These are phyloP conservation scores for Fallopia convolvulus DNA, from an alignment of 148 eudicot species.

Conservation along the genomic window DNA sequence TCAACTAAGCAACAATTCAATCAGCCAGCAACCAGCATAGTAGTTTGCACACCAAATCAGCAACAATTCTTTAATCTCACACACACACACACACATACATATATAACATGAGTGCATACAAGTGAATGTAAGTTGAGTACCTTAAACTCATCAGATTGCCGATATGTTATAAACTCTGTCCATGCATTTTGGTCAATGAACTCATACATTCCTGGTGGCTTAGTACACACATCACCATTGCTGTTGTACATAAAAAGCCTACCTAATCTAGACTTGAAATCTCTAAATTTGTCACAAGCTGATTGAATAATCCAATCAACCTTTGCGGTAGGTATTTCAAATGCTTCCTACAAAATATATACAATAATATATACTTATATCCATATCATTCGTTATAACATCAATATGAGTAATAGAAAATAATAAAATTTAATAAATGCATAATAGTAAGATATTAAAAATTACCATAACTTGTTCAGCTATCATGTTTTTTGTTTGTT, in stretches of 20 bases:
- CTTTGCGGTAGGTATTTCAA: background rate
- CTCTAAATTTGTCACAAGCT: background rate
- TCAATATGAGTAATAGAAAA: too few species aligned
- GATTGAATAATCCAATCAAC: background rate
- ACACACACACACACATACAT: background rate
- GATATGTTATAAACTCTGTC: background rate
- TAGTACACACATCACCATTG: background rate
- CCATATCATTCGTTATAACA: too few species aligned
- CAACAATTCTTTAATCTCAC: too few species aligned
- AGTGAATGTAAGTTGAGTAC: background rate
- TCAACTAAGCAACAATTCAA: too few species aligned
- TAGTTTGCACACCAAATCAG: too few species aligned
- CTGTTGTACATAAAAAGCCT: background rate
- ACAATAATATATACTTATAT: background rate
- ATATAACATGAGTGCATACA: background rate
- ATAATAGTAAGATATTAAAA: too few species aligned
- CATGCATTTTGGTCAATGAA: background rate
- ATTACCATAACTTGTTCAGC: background rate
- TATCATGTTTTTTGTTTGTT: background rate
- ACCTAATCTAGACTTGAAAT: background rate
- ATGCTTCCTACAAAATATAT: background rate
- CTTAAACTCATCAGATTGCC: background rate
- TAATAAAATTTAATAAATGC: too few species aligned
- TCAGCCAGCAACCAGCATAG: too few species aligned
- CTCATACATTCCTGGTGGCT: background rate